Conservation (phyloP, 1,139 yeast species). For the Nakaseomyces bracarensis region DNA sequence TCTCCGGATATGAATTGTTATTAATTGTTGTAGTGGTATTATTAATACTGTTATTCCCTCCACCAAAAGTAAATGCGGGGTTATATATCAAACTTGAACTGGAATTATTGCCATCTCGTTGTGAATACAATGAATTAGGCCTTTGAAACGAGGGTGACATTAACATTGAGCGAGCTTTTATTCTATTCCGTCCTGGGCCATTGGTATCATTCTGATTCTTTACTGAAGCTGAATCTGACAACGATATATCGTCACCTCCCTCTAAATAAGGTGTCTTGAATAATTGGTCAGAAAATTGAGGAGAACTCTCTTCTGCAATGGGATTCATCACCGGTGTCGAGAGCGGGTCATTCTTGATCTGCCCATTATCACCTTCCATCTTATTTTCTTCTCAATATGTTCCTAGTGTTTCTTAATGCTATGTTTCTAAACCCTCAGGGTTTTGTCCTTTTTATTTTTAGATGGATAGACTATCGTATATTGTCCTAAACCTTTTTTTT, state of each 20-base stretch:
- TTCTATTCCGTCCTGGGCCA: conserved; percentile 1
- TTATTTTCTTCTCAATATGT: conserved; percentile 1
- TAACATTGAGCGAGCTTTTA: conserved; percentile 1
- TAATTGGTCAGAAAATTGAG: conserved; percentile 11
- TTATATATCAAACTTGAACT: conserved; percentile 31
- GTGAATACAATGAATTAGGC: conserved; percentile 21
- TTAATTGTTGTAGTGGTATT: conserved; percentile 6
- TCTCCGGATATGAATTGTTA: conserved; percentile 2
- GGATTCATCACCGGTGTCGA: conserved; percentile 25
- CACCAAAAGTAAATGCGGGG: conserved; percentile 30
- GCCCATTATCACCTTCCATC: conserved; percentile 9
- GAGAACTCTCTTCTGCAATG: conserved; percentile 23
- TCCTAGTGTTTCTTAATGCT: conserved; percentile 8
- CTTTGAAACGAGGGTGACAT: conserved; percentile 13
- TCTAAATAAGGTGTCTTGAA: conserved; percentile 16
- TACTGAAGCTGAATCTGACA: conserved; percentile 8
- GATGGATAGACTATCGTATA: no score
- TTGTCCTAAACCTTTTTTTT: no score
- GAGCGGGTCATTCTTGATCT: conserved; percentile 7
- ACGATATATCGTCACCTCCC: conserved; percentile 8
- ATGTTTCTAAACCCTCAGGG: neutral
- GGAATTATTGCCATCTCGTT: conserved; percentile 27
- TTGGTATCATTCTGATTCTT: neutral
- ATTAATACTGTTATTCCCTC: conserved; percentile 5
- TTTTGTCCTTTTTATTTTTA: no score